Percentiles rank a stretch among this genome's conserved stretches.
Evolutionary conservation across 2,329 filamentous ascomycete species (phyloP).

Genomic region (Xylaria sp.): DNA sequence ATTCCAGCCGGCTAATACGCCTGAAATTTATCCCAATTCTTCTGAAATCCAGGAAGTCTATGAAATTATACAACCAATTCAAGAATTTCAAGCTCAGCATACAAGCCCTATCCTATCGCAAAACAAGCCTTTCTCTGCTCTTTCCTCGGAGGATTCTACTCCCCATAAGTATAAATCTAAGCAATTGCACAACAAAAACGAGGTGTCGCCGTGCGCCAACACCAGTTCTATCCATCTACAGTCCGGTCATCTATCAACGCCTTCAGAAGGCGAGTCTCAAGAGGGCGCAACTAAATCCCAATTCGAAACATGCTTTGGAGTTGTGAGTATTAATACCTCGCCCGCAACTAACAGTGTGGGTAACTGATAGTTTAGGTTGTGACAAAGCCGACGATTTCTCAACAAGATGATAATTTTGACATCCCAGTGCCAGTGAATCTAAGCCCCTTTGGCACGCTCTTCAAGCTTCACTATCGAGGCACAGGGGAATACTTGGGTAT

Average conservation of each 20-base stretch:
- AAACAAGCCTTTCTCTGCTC: neutral
- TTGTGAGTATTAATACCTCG: neutral
- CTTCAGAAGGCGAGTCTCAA: neutral
- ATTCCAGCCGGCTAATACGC: neutral
- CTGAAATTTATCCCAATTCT: neutral
- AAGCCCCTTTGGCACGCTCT: neutral
- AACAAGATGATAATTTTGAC: neutral
- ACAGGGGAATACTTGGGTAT: neutral
- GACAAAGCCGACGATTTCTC: neutral
- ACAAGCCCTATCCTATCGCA: neutral
- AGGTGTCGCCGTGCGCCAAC: neutral
- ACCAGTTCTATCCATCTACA: neutral
- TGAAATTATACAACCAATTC: neutral
- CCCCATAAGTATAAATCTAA: neutral
- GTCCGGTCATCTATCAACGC: neutral
- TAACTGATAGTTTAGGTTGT: neutral
- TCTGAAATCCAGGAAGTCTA: neutral
- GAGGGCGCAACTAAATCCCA: neutral
- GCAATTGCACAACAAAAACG: neutral
- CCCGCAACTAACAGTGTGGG: neutral
- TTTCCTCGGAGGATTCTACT: neutral
- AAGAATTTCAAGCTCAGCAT: neutral
- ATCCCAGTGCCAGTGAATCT: neutral
- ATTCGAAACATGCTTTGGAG: slow-evolving; percentile 15
- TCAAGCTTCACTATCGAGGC: neutral